Base-by-base conservation (phyloP, 2,329 filamentous ascomycete genomes). In the Bipolaris victoriae region DNA sequence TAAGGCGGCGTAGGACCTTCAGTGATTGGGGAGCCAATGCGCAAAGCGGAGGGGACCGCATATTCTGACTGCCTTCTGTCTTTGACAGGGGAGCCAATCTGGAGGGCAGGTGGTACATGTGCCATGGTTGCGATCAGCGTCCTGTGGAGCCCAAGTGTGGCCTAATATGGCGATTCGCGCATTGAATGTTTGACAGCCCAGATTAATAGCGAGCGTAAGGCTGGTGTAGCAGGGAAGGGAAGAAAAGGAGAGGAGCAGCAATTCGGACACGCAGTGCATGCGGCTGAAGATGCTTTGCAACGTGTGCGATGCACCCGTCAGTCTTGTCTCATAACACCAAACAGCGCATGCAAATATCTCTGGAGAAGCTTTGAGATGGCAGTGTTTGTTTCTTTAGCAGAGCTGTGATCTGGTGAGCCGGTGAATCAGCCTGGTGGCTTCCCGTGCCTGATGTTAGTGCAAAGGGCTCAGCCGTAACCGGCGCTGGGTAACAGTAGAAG, bases 81-180 rank as follows among this genome's bases (percentile, higher is more conserved):
- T 13, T 40, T 50, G 26, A 57, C 58, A 11, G 73, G 69, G 40
- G 70, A 68, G 52, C 71, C 72, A 31, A 70, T 63, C 18, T 68
- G 68, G 48, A 76, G 70, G 36, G 67, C 65, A 47, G 63, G 66
- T 3, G 74, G 73, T 7, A 74, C 62, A 40, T 54, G 61, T 26
- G 68, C 68, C 70, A 77, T 75, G 39, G 24, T 52, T 57, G 60
- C 40, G 16, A 33, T 39, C 22, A 36, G 15, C 16, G 26, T 49
- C 35, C 22, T 16, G 33, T 16, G 35, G 49, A 5, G 39, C 10
- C 33, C 35, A 50, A 43, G 56, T 36, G 46, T 36, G 24, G 46
- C 31, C 22, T 50, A n/a, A 26, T 39, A 36, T 24, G 44, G 3
- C 26, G 36, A 31, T 33, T 52, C 44, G 44, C 43, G 16, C 13